Evolutionary conservation across 257 asterid genomes (phyloP), one percentile per base, ranked within the genome.

Genomic region (Solanum piurae): DNA sequence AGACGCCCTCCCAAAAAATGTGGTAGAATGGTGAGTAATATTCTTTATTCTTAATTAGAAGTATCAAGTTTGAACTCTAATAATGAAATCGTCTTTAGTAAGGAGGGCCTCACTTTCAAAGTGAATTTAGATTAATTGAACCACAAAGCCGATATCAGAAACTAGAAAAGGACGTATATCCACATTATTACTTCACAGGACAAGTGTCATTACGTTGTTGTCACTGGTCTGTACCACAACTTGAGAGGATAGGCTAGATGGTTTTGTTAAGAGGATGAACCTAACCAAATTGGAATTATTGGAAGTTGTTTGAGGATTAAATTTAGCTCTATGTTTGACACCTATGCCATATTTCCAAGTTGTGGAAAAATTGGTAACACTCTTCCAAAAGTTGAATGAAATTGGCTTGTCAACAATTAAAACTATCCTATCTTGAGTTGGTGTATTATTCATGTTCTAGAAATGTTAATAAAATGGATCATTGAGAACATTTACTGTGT

Each of bases 121-220:
- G 29, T 3, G 5, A 68, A 68, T 68, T 29, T 69, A 69, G 1
- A 29, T 69, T 29, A 69, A 3, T 27, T 27, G 36, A 66, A 66
- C 0, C 34, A 12, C 1, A 66, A 6, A 27, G 23, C 0, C 3
- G 7, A 0, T 29, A 29, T 12, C 1, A 13, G 1, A 29, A 0
- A 72, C 1, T 16, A 16, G 42, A 74, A 4, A 74, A 74, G 18
- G 18, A 42, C 10, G 9, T 13, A 16, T 14, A 44, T 44, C 25
- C 64, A 27, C 85, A 44, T 44, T 79, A 44, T 79, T 55, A 79
- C 37, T 27, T 25, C 62, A 42, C 12, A 79, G 10, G 64, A 31
- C 37, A 79, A 16, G 66, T 79, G 40, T 79, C 58, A 27, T 16
- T 79, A 79, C 16, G 37, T 27, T 55, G 66, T 79, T 34, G 49